Evolutionary conservation across 345 rosid genomes (phyloP), one percentile per base, ranked within the genome.

Genomic region (Camelina neglecta): DNA sequence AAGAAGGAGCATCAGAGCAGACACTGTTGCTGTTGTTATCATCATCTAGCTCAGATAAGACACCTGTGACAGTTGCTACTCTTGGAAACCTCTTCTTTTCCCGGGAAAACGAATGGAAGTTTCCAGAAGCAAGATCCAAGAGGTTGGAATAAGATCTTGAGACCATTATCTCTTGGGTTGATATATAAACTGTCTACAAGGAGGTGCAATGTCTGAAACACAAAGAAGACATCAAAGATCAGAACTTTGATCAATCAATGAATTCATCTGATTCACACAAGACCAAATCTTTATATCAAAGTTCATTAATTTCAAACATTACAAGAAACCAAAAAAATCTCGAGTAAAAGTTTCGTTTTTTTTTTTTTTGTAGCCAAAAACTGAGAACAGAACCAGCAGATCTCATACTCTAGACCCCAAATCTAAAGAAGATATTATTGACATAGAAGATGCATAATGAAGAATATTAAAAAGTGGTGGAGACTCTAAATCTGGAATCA

Each of bases 111-210:
- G 80, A 73, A 18, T 83, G 89, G 64, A 81, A 83, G 53, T 83
- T 82, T 6, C 97, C 93, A 8, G 93, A 90, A 75, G 90, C 85
- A 82, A 94, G 97, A 71, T 92, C 98, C 70, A 92, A 81, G 74
- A 94, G 96, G 79, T 94, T 94, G 24, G 97, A 94, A 69, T 90
- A 92, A 39, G 98, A 94, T 84, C 93, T 90, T 35, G 98, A 94
- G 67, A 76, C 90, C 98, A 94, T 93, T 93, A 13, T 71, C 9
- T 55, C 11, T 21, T 47, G 60, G 20, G 23, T 33, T 58, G n/a
- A n/a, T 75, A 47, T 24, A 26, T 20, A 7, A 24, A 68, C 8
- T 67, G 38, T 60, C 47, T 75, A 75, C 15, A n/a, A 64, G 0
- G 35, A 58, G 6, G 41, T 75, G 3, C 53, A 77, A 65, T 39